These are phyloP conservation scores for Fragaria ananassa DNA, from an alignment of 306 rosid species.

Conservation along the genomic window DNA sequence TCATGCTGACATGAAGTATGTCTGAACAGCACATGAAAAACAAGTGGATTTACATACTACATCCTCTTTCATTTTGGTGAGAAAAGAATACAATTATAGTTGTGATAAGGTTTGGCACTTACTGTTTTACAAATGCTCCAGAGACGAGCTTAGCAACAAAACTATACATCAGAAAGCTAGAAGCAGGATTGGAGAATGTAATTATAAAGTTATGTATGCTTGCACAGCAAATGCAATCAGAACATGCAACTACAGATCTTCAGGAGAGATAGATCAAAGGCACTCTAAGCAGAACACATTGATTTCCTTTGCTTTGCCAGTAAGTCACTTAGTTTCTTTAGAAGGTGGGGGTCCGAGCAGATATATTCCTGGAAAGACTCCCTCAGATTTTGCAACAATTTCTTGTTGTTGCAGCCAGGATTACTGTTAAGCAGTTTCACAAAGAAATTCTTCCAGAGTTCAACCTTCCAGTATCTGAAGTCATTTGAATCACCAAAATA, in stretches of 20 bases:
- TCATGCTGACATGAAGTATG: background rate
- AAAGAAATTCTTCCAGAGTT: constrained; percentile 85
- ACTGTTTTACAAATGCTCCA: background rate
- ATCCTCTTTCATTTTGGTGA: background rate
- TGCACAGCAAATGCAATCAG: constrained; percentile 1
- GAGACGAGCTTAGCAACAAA: background rate
- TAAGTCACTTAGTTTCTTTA: constrained; percentile 69
- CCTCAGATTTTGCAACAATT: constrained; percentile 58
- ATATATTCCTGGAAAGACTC: constrained; percentile 72
- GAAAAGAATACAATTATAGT: background rate
- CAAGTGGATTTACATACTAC: background rate
- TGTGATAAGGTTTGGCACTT: background rate
- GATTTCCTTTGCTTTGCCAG: constrained; percentile 80
- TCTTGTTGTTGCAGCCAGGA: constrained; percentile 42
- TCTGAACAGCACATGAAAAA: background rate
- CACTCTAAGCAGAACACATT: constrained; percentile 59
- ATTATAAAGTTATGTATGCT: background rate
- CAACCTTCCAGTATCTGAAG: constrained; percentile 81
- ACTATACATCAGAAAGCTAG: background rate
- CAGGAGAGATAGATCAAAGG: constrained; percentile 17
- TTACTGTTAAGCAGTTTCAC: constrained; percentile 66
- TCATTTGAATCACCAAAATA: constrained; percentile 27
- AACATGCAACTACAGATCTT: constrained; percentile 15
- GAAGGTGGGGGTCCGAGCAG: constrained; percentile 59
- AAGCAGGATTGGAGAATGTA: background rate